Percentiles rank a stretch among this genome's conserved stretches.
These are phyloP conservation scores for Comarum palustre DNA, from an alignment of 306 rosid genomes.

Conservation along the genomic window DNA sequence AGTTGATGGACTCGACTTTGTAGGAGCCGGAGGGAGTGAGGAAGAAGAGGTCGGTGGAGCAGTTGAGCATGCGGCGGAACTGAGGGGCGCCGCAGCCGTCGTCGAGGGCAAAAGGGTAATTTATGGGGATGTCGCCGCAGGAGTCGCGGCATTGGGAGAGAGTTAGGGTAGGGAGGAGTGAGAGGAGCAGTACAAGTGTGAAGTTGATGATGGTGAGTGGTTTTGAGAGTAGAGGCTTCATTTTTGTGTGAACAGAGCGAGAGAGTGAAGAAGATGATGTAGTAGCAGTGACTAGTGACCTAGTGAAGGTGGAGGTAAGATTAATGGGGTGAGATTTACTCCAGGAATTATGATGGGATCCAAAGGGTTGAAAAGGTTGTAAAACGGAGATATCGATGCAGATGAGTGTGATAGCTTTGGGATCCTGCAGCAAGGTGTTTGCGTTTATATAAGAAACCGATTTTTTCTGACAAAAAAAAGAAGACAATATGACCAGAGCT, in stretches of 20 bases:
- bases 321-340: conserved; percentile 17
- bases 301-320: not conserved
- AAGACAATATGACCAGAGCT: not conserved
- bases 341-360: conserved; percentile 21
- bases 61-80: conserved; percentile 69
- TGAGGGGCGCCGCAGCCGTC: conserved; percentile 96
- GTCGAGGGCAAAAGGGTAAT: conserved; percentile 76
- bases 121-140: conserved; percentile 65
- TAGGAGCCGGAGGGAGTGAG: conserved; percentile 76
- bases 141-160: conserved; percentile 63
- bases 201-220: not conserved
- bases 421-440: not conserved
- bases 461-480: not conserved
- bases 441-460: not conserved
- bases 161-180: not conserved
- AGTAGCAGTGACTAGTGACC: not conserved
- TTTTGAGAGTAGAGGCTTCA: not conserved
- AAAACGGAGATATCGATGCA: not conserved
- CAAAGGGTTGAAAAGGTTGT: conserved; percentile 23
- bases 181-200: not conserved
- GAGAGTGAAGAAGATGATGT: not conserved
- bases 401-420: not conserved
- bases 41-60: conserved; percentile 67
- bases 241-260: not conserved
- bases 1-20: conserved; percentile 85